Conservation (phyloP, 805 yeast species). For the Candida koratica region DNA sequence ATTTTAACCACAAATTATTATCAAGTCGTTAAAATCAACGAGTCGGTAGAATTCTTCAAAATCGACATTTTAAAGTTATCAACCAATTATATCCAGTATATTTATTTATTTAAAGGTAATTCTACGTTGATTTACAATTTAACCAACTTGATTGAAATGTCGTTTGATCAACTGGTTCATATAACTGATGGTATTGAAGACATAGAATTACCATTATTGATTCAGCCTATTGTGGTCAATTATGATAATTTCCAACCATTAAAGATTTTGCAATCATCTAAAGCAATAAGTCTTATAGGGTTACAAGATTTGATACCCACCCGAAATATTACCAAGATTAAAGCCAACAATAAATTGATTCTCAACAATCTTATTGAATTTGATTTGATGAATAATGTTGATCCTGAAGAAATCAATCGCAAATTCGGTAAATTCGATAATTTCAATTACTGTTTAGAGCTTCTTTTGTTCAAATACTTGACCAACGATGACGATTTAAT, state of each 20-base stretch:
- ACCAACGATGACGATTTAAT: slow-evolving; percentile 26
- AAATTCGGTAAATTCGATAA: slow-evolving; percentile 40
- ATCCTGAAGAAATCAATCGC: slow-evolving; percentile 25
- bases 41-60: slow-evolving; percentile 31
- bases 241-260: slow-evolving; percentile 24
- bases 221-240: slow-evolving; percentile 27
- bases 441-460: slow-evolving; percentile 48
- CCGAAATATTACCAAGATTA: slow-evolving; percentile 28
- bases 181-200: slow-evolving; percentile 18
- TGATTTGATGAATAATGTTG: slow-evolving; percentile 33
- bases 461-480: slow-evolving; percentile 42
- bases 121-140: slow-evolving; percentile 20
- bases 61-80: slow-evolving; percentile 21
- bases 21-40: slow-evolving; percentile 29
- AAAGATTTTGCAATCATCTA: slow-evolving; percentile 16
- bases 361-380: slow-evolving; percentile 46
- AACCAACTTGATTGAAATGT: slow-evolving; percentile 15
- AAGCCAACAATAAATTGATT: slow-evolving; percentile 39
- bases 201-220: slow-evolving; percentile 12
- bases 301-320: slow-evolving; percentile 33
- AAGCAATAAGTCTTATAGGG: slow-evolving; percentile 41
- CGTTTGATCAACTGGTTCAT: slow-evolving; percentile 18
- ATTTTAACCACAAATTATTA: slow-evolving; percentile 18
- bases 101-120: slow-evolving; percentile 39
- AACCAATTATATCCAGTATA: slow-evolving; percentile 12